Percentiles rank a stretch among this genome's conserved stretches.
These are phyloP conservation scores for Globisporangium emineosum DNA, from an alignment of 352 stramenopile species.

Conservation along the genomic window DNA sequence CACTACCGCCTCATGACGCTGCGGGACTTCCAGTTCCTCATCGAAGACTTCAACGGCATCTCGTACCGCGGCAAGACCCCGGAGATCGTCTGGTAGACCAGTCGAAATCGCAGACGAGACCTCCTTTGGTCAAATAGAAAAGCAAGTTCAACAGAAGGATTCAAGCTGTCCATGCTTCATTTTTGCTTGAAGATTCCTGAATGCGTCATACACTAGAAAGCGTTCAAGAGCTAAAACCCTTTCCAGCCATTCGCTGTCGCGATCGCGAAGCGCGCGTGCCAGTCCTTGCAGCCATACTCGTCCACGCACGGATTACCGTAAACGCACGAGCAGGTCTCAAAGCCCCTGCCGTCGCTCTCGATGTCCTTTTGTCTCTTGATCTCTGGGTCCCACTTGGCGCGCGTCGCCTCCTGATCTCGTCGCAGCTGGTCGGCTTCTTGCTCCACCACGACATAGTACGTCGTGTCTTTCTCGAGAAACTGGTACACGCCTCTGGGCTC, in stretches of 20 bases:
- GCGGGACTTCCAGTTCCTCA: slow-evolving; percentile 59
- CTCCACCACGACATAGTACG: slow-evolving; percentile 84
- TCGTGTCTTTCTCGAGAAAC: slow-evolving; percentile 54
- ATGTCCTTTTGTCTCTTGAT: slow-evolving; percentile 32
- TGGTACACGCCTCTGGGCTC: slow-evolving; percentile 70
- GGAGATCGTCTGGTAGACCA: slow-evolving; percentile 18
- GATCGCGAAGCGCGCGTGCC: slow-evolving; percentile 80
- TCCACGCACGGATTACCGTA: slow-evolving; percentile 90
- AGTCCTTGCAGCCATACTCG: slow-evolving; percentile 89
- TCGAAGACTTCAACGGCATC: slow-evolving; percentile 76
- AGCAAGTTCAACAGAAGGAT: neutral
- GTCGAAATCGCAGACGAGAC: neutral
- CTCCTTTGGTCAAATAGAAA: neutral
- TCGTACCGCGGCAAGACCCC: slow-evolving; percentile 49
- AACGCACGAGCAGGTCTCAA: slow-evolving; percentile 87
- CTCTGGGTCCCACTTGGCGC: slow-evolving; percentile 41
- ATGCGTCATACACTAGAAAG: neutral
- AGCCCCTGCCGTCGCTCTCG: slow-evolving; percentile 59
- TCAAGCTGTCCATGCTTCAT: neutral
- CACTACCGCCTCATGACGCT: slow-evolving; percentile 64
- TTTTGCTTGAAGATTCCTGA: neutral
- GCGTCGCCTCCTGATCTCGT: slow-evolving; percentile 60
- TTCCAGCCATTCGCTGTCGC: slow-evolving; percentile 89
- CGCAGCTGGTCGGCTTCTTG: slow-evolving; percentile 69
- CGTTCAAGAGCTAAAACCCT: slow-evolving; percentile 27